Evolutionary conservation across 345 rosid species (phyloP), one percentile per base, ranked within the genome.

Genomic region (Aquilaria sinensis): DNA sequence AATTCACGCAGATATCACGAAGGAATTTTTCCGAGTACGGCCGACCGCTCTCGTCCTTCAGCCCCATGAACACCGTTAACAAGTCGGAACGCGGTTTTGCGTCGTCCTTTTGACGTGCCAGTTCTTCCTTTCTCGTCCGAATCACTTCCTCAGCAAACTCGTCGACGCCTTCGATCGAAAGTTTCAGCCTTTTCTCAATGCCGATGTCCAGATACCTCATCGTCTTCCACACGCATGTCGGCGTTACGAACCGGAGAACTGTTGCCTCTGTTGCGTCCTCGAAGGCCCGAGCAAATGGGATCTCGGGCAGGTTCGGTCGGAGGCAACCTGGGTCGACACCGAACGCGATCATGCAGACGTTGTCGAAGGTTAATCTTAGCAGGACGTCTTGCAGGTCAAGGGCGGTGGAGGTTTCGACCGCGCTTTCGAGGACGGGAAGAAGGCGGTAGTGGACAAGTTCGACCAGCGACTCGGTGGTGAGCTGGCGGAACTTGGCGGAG

Each of bases 301-400:
- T 85, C 4, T 85, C 78, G 0, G 97, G 92, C 61, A 88, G 73
- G 0, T 81, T 85, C 0, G 67, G 84, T 30, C 79, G 59, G 0
- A 94, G 72, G 70, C 96, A 90, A 0, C 97, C 97, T 1, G 99
- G 97, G 72, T 94, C 99, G 7, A 81, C 92, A 30, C 99, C 99
- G 48, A 94, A 86, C 13, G 97, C 97, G 47, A 94, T 83, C 95
- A 88, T 90, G 75, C 97, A 90, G 5, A 94, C 92, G 51, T 88
- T 94, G 58, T 94, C 97, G 52, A 94, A 90, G 0, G 99, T 90
- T 34, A 94, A 78, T 72, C 99, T 72, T 51, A 86, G 66, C 13
- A 94, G 70, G 23, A 90, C 74, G 53, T 88, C 99, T 65, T 94
- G 99, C 12, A 94, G 83, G 70, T 94, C 99, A 12, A 88, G 33